Evolutionary conservation across 495 filamentous ascomycete genomes (phyloP), one percentile per base, ranked within the genome.

Genomic region (Penicillium macrosclerotiorum): DNA sequence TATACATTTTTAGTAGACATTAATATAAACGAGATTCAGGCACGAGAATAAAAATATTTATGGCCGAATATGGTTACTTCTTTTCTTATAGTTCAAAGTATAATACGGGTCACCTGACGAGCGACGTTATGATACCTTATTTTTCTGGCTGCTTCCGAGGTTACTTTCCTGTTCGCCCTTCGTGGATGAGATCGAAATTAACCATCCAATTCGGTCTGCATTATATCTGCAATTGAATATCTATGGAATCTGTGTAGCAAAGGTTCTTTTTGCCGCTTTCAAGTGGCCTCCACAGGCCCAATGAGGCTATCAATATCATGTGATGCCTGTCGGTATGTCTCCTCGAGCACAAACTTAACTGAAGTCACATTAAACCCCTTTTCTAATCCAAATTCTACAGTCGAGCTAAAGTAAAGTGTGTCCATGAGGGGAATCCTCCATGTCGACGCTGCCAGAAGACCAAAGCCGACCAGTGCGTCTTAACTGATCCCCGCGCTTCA

Each of bases 261-360:
- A 8, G 20, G 14, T 3, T 3, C 12, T 14, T 20, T 16, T 13
- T 22, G 7, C n/a, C 11, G 12, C 40, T 33, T 27, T 25, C 23
- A n/a, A 26, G 25, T 17, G 27, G 39, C 19, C 12, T 17, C 36
- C 17, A 36, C 14, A 18, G 29, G 8, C 29, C 40, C 33, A 37
- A 72, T 73, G 69, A 59, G 69, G 19, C 50, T 73, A 29, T 73
- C 69, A 23, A 67, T 69, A 51, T 73, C 69, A 23, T 73, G 69
- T 59, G 61, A 65, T 52, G 52, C 52, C 43, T 73, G 69, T 52
- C 64, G 69, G 68, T 71, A 51, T 24, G 55, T 38, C 11, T 37
- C n/a, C n/a, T n/a, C n/a, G n/a, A n/a, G 19, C 17, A 20, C 17
- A 17, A 17, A 18, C 11, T 9, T 2, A 41, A 6, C 26, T 31